Base-by-base conservation (phyloP, 2,329 filamentous ascomycete genomes). In the Pseudogymnoascus sp. region DNA sequence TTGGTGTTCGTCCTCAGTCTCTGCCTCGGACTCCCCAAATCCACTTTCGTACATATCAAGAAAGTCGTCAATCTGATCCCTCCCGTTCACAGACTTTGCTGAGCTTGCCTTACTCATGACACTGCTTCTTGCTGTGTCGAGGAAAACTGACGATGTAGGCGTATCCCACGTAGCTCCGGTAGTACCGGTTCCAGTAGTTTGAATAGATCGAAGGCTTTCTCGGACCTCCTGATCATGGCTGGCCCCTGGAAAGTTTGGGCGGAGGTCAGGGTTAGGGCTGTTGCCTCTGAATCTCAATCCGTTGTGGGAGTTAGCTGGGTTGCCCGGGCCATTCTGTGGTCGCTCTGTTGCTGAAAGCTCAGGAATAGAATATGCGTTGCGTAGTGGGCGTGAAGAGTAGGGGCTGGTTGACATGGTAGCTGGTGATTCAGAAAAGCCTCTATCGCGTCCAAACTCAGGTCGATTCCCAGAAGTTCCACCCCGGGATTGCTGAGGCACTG, bases 31-130 rank as follows among this genome's bases (percentile, higher is more conserved):
- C 70, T 82, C 82, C 63, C 76, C 78, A 69, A 88, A 88, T 11
- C 84, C 85, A 67, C 81, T 79, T 71, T 87, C 85, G 73, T 88
- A 89, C 78, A 87, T 86, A 71, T 83, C 86, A 75, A 90, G 87
- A 63, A 91, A 82, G 77, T 88, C 85, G 68, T 87, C 84, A 33
- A 88, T 78, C 67, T 86, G 84, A 65, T 83, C 79, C 15, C 78
- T 74, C 40, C 73, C 75, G 67, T 78, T 74, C 75, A 81, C 82
- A 66, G 79, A 95, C 77, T 77, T 88, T 62, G 87, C 81, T 1
- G 89, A 92, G 78, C 89, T 96, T 65, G 86, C 85, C 69, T 90
- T 91, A 3, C 91, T 95, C 67, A 88, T 74, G 60, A 95, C 81
- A 71, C 92, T 96, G 74, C 90, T 96, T 66, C 90, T 83, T 72